Evolutionary conservation across 2,329 filamentous ascomycete genomes (phyloP), one percentile per base, ranked within the genome.

Genomic region (Lithohypha guttulata): DNA sequence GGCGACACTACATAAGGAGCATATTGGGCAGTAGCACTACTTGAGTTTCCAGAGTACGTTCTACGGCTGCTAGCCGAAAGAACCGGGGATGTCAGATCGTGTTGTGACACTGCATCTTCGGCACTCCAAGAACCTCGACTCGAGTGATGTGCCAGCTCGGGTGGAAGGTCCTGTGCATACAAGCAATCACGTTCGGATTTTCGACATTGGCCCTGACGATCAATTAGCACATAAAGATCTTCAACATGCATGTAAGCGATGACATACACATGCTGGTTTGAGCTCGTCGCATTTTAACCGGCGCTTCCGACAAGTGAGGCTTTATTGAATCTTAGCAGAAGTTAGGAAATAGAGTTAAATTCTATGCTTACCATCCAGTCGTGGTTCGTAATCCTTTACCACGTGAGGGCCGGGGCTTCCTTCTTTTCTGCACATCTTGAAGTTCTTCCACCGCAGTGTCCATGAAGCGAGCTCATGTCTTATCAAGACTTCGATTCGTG

Each of bases 281-380:
- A 17, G 17, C 15, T 41, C 38, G 17, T 41, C 38, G 17, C 38
- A 41, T 27, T 41, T 41, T 22, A 41, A 18, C 5, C 38, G 38
- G 10, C 38, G 9, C 22, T 34, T 33, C 20, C 38, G 38, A 29
- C 38, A 41, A 3, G 38, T 41, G 20, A 41, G 30, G 38, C 34
- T 37, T n/a, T 21, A n/a, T 20, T 9, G n/a, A 29, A n/a, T 29
- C 22, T 19, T 5, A 23, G 21, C 9, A 19, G 9, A 13, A 17
- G 11, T 11, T 8, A 19, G 5, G 2, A 6, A 20, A 13, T 21
- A n/a, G 5, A 8, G 20, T 10, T 13, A 13, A 3, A 18, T n/a
- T n/a, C 10, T 6, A 17, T 3, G 9, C 34, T 37, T 37, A 37
- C 34, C 38, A 41, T 11, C 38, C 38, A 15, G 38, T 41, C n/a